These are phyloP conservation scores for Glebionis coronaria DNA, from an alignment of 129 eudicot genomes.

Conservation along the genomic window DNA sequence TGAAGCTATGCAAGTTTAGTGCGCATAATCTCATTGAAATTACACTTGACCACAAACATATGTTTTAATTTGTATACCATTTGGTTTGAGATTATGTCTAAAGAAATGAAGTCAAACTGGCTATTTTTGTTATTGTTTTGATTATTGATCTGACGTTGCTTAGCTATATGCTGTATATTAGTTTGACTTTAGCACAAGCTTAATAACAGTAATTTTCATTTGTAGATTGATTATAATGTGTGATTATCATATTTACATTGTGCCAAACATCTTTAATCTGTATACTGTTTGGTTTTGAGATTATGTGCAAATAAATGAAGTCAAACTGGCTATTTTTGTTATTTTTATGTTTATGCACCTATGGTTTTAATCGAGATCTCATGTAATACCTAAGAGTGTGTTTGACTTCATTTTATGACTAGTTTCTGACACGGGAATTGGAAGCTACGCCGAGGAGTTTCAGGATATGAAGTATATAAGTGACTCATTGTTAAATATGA, in stretches of 20 bases:
- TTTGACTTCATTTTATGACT: constrained; percentile 24
- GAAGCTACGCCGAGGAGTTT: constrained; percentile 79
- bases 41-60: not conserved
- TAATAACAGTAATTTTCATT: no score
- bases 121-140: constrained; percentile 3
- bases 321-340: not conserved
- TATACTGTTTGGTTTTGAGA: constrained; percentile 4
- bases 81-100: not conserved
- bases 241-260: not conserved
- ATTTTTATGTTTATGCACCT: not conserved
- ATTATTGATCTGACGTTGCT: not conserved
- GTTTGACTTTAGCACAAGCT: not conserved
- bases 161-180: not conserved
- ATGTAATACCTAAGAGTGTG: constrained; percentile 14
- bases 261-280: not conserved
- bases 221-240: not conserved
- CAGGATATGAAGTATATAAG: constrained; percentile 43
- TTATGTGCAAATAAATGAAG: not conserved
- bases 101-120: not conserved
- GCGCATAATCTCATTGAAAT: not conserved
- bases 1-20: not conserved
- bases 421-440: constrained; percentile 97
- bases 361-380: constrained; percentile 1
- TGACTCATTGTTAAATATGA: constrained; percentile 29
- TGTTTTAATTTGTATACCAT: not conserved